A percentile compares a stretch with the other conserved stretches of the same genome.
Conservation (phyloP, 2,329 filamentous ascomycete genomes). For the Paraphoma chrysanthemicola region DNA sequence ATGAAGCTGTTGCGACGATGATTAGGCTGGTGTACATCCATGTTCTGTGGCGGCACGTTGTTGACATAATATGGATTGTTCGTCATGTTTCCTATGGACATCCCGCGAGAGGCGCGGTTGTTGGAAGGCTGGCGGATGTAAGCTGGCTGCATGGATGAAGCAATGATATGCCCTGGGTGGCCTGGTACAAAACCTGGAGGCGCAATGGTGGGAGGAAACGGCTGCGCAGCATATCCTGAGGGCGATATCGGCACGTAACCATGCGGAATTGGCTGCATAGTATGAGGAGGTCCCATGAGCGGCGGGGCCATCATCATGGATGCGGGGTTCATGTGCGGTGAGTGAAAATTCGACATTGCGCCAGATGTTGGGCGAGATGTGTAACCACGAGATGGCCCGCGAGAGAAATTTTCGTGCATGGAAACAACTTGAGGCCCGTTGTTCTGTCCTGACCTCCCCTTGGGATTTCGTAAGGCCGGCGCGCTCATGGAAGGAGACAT, state of each 20-base stretch:
- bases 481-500: conserved; percentile 11
- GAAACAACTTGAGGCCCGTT: conserved; percentile 8
- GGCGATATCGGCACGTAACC: conserved; percentile 12
- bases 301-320: conserved; percentile 19
- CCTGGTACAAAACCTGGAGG: conserved; percentile 17
- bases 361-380: conserved; percentile 18
- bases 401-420: conserved; percentile 25
- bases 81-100: conserved; percentile 37
- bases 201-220: conserved; percentile 14
- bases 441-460: conserved; percentile 11
- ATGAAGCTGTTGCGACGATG: conserved; percentile 17
- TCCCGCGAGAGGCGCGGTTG: conserved; percentile 4
- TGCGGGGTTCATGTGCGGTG: conserved; percentile 17
- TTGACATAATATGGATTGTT: conserved; percentile 27
- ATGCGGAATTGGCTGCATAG: conserved; percentile 19
- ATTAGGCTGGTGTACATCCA: conserved; percentile 8
- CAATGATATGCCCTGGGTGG: conserved; percentile 8
- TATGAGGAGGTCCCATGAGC: conserved; percentile 9
- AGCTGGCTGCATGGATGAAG: conserved; percentile 14
- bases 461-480: conserved; percentile 13
- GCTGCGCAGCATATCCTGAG: conserved; percentile 16
- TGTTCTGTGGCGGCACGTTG: conserved; percentile 9
- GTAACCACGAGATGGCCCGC: conserved; percentile 17
- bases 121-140: conserved; percentile 17
- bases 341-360: conserved; percentile 14